Conservation (phyloP, 768 basidiomycete genomes). For the Leucocoprinus leucothites region DNA sequence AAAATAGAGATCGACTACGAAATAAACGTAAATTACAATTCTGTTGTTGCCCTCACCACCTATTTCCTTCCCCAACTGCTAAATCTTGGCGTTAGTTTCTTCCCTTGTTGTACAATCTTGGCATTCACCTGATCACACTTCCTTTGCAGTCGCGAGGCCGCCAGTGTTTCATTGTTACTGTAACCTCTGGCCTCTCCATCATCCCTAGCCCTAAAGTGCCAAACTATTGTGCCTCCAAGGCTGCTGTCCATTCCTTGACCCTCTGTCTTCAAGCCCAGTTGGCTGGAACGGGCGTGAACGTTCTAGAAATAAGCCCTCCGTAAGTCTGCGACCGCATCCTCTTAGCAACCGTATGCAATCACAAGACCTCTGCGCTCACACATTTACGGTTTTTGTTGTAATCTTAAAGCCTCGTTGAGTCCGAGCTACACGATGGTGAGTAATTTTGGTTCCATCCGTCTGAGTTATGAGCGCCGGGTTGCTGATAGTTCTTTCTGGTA, state of each 20-base stretch:
- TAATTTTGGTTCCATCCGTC: slow-evolving; percentile 2
- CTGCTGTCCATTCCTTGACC: slow-evolving; percentile 51
- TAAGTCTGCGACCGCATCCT: slow-evolving; percentile 26
- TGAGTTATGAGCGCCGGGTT: neutral
- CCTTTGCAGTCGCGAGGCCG: slow-evolving; percentile 36
- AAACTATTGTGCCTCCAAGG: slow-evolving; percentile 57
- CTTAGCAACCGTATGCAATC: slow-evolving; percentile 2
- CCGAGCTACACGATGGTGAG: slow-evolving; percentile 59
- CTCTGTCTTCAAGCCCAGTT: slow-evolving; percentile 46
- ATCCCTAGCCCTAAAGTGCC: slow-evolving; percentile 37
- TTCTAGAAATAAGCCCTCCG: slow-evolving; percentile 60
- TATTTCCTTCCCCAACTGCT: slow-evolving; percentile 53
- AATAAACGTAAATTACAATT: slow-evolving; percentile 51
- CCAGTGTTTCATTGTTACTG: slow-evolving; percentile 45
- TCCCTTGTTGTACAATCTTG: neutral
- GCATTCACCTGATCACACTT: neutral
- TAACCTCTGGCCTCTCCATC: slow-evolving; percentile 53
- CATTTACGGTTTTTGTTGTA: neutral
- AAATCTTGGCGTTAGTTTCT: slow-evolving; percentile 40
- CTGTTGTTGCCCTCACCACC: slow-evolving; percentile 43
- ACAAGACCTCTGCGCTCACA: neutral
- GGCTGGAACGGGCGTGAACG: slow-evolving; percentile 44
- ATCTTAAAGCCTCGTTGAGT: slow-evolving; percentile 48
- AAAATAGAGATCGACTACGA: slow-evolving; percentile 41
- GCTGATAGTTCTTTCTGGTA: neutral